Conservation (phyloP, 2,329 filamentous ascomycete species). For the Diaporthe nobilis region DNA sequence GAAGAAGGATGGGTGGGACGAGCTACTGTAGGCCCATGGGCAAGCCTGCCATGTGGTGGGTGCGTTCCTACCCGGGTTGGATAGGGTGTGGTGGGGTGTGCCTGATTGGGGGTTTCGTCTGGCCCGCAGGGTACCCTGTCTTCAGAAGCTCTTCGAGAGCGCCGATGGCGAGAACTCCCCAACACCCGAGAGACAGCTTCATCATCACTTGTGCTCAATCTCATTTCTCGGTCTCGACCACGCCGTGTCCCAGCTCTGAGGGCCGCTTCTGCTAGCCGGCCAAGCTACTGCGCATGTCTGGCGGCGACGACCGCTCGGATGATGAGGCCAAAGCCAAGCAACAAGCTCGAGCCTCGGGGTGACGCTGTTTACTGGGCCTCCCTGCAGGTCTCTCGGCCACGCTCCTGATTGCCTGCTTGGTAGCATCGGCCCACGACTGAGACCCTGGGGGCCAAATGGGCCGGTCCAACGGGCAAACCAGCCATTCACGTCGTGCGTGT, state of each 20-base stretch:
- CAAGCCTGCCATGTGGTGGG: slow-evolving; percentile 17
- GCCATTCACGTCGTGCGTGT: slow-evolving; percentile 10
- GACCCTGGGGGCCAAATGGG: slow-evolving; percentile 13
- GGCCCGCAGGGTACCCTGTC: neutral
- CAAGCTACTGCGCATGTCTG: neutral
- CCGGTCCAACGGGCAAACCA: slow-evolving; percentile 1
- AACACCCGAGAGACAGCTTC: neutral
- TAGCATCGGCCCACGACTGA: slow-evolving; percentile 21
- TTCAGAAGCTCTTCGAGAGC: neutral
- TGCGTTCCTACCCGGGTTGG: neutral
- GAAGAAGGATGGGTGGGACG: slow-evolving; percentile 16
- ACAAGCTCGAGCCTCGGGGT: neutral
- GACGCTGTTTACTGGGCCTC: neutral
- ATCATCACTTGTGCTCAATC: neutral
- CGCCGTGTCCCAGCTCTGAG: slow-evolving; percentile 1
- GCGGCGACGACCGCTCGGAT: neutral
- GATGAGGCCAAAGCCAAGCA: slow-evolving; percentile 16
- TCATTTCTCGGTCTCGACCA: neutral
- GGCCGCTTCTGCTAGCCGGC: slow-evolving; percentile 9
- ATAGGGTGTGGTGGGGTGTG: slow-evolving; percentile 1
- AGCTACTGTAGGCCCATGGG: neutral
- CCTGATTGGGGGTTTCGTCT: neutral
- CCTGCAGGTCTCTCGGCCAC: slow-evolving; percentile 20
- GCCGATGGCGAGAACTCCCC: neutral
- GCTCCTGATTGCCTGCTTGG: slow-evolving; percentile 27